Evolutionary conservation across 352 stramenopile species (phyloP).

Genomic region (Phytophthora lateralis): DNA sequence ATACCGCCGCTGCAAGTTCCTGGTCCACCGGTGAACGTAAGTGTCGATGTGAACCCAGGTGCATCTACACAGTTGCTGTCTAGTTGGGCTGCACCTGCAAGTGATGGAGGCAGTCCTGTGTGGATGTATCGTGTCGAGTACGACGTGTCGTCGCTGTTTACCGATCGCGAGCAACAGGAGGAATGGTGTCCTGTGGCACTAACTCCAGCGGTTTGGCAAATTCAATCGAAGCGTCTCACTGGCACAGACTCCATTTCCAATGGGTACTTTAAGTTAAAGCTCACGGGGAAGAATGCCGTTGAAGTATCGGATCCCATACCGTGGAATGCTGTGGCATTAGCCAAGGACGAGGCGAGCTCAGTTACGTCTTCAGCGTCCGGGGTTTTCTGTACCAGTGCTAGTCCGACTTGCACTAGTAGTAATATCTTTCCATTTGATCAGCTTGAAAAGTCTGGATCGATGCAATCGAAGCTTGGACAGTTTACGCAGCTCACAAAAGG

Average conservation of each 20-base stretch:
- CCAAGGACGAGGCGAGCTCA: constrained; percentile 78
- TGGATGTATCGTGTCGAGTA: constrained; percentile 85
- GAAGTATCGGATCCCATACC: constrained; percentile 85
- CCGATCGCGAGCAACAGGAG: constrained; percentile 61
- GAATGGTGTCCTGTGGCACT: constrained; percentile 67
- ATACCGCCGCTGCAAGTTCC: constrained; percentile 81
- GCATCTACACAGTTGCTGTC: constrained; percentile 73
- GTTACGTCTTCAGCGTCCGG: constrained; percentile 40
- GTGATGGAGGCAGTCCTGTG: constrained; percentile 62
- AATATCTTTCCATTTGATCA: constrained; percentile 34
- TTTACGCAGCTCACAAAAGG: constrained; percentile 49
- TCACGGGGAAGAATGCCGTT: constrained; percentile 54
- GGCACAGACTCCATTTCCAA: constrained; percentile 42
- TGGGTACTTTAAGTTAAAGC: constrained; percentile 62
- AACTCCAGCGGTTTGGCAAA: constrained; percentile 61
- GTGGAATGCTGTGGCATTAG: constrained; percentile 91
- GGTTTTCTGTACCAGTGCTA: constrained; percentile 61
- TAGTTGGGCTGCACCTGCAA: constrained; percentile 52
- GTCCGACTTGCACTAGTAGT: constrained; percentile 38
- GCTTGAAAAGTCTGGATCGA: constrained; percentile 61
- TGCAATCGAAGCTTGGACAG: constrained; percentile 75
- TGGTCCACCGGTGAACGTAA: constrained; percentile 64
- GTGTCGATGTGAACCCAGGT: constrained; percentile 75
- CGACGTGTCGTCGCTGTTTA: constrained; percentile 71
- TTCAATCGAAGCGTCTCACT: constrained; percentile 41